Evolutionary conservation across 345 rosid genomes (phyloP).

Genomic region (Eutrema japonicum): DNA sequence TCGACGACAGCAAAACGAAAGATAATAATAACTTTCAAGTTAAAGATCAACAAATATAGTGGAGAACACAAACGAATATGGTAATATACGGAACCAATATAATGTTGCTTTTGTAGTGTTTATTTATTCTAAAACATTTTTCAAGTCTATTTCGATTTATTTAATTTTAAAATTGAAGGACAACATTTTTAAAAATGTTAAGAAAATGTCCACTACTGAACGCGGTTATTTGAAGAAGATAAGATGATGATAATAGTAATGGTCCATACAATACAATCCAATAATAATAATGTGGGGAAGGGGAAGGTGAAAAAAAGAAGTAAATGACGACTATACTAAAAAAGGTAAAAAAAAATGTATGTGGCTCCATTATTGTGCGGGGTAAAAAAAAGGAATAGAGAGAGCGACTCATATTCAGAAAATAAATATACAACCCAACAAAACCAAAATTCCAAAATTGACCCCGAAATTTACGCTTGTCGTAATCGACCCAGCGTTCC

Average conservation of each 20-base stretch:
- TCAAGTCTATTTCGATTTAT: not conserved
- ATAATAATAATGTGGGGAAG: too few species aligned
- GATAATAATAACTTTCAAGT: not conserved
- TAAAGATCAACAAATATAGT: not conserved
- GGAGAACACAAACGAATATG: not conserved
- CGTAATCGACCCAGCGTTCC: constrained; percentile 28
- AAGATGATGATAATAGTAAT: too few species aligned
- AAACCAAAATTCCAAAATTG: constrained; percentile 31
- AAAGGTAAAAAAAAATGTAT: too few species aligned
- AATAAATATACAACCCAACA: constrained; percentile 27
- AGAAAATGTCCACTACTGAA: too few species aligned
- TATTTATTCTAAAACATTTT: not conserved
- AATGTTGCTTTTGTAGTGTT: not conserved
- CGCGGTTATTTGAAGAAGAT: too few species aligned
- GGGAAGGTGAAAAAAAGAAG: too few species aligned
- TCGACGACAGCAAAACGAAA: not conserved
- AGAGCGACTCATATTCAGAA: constrained; percentile 16
- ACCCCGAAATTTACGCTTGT: constrained; percentile 36
- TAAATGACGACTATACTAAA: too few species aligned
- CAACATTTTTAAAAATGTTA: not conserved
- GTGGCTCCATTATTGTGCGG: too few species aligned
- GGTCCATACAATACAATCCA: too few species aligned
- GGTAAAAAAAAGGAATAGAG: too few species aligned
- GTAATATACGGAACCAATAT: not conserved
- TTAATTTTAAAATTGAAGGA: not conserved